These are phyloP conservation scores for Rheum nobile DNA, from an alignment of 148 eudicot genomes.

Conservation along the genomic window DNA sequence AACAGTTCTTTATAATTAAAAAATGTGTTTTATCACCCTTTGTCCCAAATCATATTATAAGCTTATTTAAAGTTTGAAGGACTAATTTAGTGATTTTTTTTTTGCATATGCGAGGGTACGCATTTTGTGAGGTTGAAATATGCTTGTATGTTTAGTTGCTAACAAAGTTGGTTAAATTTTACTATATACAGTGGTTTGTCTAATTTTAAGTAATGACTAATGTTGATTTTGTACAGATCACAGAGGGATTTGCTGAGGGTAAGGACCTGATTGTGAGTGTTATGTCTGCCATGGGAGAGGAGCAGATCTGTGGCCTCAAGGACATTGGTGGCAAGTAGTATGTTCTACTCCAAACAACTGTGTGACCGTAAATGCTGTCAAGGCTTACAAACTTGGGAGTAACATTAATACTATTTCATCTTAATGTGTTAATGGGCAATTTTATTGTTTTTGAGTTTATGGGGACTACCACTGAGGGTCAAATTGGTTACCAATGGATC, in stretches of 20 bases:
- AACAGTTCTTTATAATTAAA: no score
- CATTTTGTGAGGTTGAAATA: no score
- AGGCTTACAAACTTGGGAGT: background rate
- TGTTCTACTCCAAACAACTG: no score
- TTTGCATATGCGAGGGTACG: no score
- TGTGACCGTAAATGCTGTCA: background rate
- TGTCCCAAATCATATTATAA: no score
- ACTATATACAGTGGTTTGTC: no score
- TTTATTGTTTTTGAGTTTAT: background rate
- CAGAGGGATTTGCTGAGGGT: constrained; percentile 50
- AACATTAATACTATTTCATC: background rate
- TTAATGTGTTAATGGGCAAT: constrained; percentile 1
- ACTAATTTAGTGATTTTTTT: no score
- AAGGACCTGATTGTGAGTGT: constrained; percentile 53
- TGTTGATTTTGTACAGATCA: constrained; percentile 24
- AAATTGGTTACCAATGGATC: no score
- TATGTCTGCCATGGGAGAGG: constrained; percentile 67
- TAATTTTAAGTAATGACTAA: background rate
- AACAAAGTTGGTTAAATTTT: no score
- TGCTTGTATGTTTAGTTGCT: no score
- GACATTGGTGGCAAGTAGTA: constrained; percentile 57
- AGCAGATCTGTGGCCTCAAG: constrained; percentile 56
- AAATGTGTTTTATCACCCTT: no score
- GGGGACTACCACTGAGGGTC: background rate
- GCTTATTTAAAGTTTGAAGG: no score